A percentile compares a stretch with the other conserved stretches of the same genome.
Evolutionary conservation across 2,329 filamentous ascomycete genomes (phyloP).

Genomic region (Trichoderma aggressivum): DNA sequence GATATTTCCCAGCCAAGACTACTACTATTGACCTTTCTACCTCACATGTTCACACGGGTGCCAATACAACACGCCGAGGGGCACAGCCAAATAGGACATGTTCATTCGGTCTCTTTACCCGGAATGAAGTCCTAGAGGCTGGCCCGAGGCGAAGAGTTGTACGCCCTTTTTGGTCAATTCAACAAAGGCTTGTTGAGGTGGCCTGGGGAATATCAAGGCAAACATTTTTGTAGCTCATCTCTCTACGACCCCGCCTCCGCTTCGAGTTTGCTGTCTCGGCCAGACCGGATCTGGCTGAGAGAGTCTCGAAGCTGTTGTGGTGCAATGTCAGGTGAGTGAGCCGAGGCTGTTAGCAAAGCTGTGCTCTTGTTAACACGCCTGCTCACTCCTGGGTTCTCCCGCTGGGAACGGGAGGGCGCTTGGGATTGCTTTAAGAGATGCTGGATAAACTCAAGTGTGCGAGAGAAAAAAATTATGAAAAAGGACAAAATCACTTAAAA

Average conservation of each 20-base stretch:
- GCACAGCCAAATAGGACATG: neutral
- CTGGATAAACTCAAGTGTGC: constrained; percentile 32
- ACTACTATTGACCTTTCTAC: neutral
- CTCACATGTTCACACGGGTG: neutral
- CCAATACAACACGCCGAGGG: neutral
- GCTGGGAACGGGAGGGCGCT: constrained; percentile 22
- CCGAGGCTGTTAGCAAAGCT: constrained; percentile 16
- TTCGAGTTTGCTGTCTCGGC: neutral
- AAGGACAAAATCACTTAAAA: neutral
- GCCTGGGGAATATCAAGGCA: neutral
- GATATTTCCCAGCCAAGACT: neutral
- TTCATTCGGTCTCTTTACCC: neutral
- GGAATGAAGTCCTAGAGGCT: neutral
- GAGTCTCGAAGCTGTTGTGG: constrained; percentile 20
- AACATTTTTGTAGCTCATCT: constrained; percentile 25
- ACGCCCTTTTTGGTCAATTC: neutral
- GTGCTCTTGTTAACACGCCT: constrained; percentile 25
- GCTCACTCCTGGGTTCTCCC: constrained; percentile 22
- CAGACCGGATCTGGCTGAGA: constrained; percentile 12
- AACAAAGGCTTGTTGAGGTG: neutral
- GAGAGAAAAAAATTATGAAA: constrained; percentile 16
- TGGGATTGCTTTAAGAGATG: constrained; percentile 30
- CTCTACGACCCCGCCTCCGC: constrained; percentile 22
- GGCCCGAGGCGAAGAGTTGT: neutral
- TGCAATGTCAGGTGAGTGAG: constrained; percentile 22